phyloP scores from a whole-genome alignment of 176 grass and related monocot species.

The Eragrostis nindensis region DNA sequence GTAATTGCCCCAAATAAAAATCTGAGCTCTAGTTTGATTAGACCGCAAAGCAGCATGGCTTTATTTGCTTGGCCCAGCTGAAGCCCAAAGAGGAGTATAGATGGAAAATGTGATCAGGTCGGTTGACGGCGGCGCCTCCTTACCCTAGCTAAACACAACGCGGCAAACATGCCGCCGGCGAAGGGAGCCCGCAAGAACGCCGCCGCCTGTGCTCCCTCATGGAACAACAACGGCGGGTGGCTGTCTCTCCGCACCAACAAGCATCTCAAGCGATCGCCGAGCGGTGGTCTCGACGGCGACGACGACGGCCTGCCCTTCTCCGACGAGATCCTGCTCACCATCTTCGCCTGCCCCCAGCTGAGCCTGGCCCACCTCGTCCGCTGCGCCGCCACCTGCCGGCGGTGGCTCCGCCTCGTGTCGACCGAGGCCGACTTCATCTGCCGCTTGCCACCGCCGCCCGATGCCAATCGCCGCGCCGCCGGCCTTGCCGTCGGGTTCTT shows the following conservation, averaged over 20 bases:
- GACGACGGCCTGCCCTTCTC: background rate
- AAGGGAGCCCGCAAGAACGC: background rate
- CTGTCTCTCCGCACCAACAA: background rate
- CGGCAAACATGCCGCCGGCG: too few species aligned
- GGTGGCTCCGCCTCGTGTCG: conserved; percentile 17
- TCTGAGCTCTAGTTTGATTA: too few species aligned
- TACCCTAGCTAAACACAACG: too few species aligned
- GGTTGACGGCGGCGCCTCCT: too few species aligned
- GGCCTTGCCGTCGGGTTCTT: conserved; percentile 22
- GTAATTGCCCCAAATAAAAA: too few species aligned
- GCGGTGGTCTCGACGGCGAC: background rate
- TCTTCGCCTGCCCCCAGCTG: background rate
- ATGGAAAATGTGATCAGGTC: too few species aligned
- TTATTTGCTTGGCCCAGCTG: too few species aligned
- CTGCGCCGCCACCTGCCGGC: conserved; percentile 20
- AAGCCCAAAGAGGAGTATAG: too few species aligned
- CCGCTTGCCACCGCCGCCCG: background rate
- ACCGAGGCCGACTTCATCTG: background rate
- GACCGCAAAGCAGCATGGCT: too few species aligned
- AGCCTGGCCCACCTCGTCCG: background rate
- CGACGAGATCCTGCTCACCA: background rate
- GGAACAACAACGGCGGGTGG: background rate
- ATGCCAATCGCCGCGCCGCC: background rate
- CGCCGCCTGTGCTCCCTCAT: background rate
- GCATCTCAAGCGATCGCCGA: background rate